Conservation (phyloP, 169 alveolate genomes). For the Plasmodium coatneyi region DNA sequence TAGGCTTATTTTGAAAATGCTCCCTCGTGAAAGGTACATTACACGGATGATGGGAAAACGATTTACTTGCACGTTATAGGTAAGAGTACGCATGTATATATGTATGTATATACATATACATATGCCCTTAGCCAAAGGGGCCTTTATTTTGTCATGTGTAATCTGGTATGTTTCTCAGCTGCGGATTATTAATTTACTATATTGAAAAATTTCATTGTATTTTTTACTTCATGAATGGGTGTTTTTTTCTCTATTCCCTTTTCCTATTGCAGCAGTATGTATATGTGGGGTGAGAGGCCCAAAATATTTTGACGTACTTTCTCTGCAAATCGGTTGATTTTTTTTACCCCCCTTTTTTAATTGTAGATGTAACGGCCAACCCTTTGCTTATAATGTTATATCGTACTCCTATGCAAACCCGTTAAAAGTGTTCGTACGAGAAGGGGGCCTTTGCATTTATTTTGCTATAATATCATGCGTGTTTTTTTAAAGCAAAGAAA, state of each 20-base stretch:
- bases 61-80: not conserved
- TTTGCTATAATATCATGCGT: not conserved
- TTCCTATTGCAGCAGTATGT: not conserved
- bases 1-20: not conserved
- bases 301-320: not conserved
- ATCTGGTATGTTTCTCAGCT: not conserved
- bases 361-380: conserved; percentile 1
- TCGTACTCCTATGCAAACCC: not conserved
- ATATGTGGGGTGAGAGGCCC: not conserved
- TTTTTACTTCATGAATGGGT: not conserved
- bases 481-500: not conserved
- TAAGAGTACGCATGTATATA: not conserved
- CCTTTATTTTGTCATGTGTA: not conserved
- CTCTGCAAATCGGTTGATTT: not conserved
- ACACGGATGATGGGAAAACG: not conserved
- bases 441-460: not conserved
- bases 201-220: not conserved
- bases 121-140: not conserved
- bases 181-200: not conserved
- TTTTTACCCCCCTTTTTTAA: not conserved
- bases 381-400: not conserved
- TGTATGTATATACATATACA: not conserved
- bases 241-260: not conserved
- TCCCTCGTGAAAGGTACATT: not conserved
- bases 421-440: conserved; percentile 7